Percentiles rank a stretch among this genome's conserved stretches.
phyloP scores from a whole-genome alignment of 371 early-diverging fungal species.

The Mortierella sp. region DNA sequence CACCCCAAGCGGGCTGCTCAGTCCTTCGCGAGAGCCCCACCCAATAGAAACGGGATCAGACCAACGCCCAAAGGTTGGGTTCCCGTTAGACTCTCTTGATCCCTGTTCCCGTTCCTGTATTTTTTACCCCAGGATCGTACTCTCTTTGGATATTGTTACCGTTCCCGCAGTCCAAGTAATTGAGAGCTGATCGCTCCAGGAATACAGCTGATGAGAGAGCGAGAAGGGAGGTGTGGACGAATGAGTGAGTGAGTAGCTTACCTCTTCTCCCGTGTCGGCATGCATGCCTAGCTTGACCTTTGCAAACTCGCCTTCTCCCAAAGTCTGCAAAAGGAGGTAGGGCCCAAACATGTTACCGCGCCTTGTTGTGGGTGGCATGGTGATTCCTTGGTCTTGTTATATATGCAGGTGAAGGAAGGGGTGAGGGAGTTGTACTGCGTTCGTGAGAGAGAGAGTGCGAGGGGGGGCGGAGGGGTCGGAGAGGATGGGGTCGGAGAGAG shows the following conservation, averaged over 20 bases:
- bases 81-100: too few species aligned
- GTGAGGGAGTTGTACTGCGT: too few species aligned
- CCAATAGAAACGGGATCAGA: too few species aligned
- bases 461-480: too few species aligned
- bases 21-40: too few species aligned
- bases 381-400: not conserved
- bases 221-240: too few species aligned
- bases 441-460: slow-evolving; percentile 1
- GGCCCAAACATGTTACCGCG: slow-evolving; percentile 85
- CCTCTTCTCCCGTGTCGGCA: slow-evolving; percentile 90
- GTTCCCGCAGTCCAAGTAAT: slow-evolving; percentile 1
- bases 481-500: too few species aligned
- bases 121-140: not conserved
- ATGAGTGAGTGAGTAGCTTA: slow-evolving; percentile 61
- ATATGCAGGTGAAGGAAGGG: too few species aligned
- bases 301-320: slow-evolving; percentile 99
- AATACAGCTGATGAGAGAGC: not conserved
- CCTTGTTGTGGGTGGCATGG: slow-evolving; percentile 43
- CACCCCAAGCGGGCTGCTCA: too few species aligned
- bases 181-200: slow-evolving; percentile 13
- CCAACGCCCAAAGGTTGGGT: too few species aligned
- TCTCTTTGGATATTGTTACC: slow-evolving; percentile 1
- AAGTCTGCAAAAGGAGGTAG: slow-evolving; percentile 92
- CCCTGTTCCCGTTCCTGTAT: slow-evolving; percentile 7
- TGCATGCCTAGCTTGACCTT: slow-evolving; percentile 97